These are phyloP conservation scores for Acanthamoeba sp. DNA, from an alignment of 208 protist genomes.

Conservation along the genomic window DNA sequence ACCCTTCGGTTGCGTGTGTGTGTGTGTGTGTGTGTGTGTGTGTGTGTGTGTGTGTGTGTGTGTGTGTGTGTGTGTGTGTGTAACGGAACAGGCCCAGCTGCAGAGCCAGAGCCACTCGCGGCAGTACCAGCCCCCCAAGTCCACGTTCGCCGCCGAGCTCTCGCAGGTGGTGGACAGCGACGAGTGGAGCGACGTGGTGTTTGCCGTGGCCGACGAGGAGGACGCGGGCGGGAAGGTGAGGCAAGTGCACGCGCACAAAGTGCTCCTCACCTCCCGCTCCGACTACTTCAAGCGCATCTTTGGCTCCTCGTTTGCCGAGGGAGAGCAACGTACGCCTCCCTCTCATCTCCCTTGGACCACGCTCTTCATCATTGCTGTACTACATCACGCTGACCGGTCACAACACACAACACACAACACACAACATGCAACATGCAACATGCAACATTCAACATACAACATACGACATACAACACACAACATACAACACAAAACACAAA, in stretches of 20 bases:
- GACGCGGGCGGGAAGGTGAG: background rate
- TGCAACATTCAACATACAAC: background rate
- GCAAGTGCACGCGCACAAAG: constrained; percentile 43
- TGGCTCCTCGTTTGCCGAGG: constrained; percentile 44
- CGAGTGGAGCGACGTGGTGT: constrained; percentile 59
- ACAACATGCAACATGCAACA: background rate
- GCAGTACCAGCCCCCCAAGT: constrained; percentile 43
- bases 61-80: background rate
- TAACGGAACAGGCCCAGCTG: constrained; percentile 20
- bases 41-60: too few species aligned
- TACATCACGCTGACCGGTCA: background rate
- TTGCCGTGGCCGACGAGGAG: background rate
- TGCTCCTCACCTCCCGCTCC: constrained; percentile 62
- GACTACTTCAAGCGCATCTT: constrained; percentile 77
- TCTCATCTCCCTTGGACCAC: background rate
- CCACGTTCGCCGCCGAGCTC: constrained; percentile 20
- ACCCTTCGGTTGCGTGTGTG: background rate
- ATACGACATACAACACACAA: background rate
- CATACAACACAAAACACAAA: background rate
- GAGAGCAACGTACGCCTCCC: constrained; percentile 6
- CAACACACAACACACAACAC: background rate
- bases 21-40: too few species aligned
- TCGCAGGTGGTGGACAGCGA: background rate
- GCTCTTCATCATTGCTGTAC: background rate
- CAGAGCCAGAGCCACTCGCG: constrained; percentile 19